Conservation (phyloP, 805 yeast genomes). For the Yamadazyma philogaea region DNA sequence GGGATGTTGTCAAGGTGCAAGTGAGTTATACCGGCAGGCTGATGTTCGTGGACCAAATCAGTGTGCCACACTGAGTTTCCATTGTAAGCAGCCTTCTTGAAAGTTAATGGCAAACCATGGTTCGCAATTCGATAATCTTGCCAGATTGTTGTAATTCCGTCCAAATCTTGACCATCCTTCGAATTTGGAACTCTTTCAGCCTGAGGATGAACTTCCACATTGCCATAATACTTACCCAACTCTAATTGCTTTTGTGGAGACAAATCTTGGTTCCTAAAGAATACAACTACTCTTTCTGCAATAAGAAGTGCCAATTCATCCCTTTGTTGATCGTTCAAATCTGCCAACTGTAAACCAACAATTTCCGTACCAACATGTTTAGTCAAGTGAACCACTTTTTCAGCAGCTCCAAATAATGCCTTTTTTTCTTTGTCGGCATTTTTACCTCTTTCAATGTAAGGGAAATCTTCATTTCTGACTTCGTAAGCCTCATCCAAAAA, state of each 20-base stretch:
- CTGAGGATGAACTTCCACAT: constrained; percentile 28
- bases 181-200: constrained; percentile 20
- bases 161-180: constrained; percentile 13
- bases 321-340: constrained; percentile 24
- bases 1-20: constrained; percentile 40
- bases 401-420: constrained; percentile 27
- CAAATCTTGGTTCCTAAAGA: constrained; percentile 28
- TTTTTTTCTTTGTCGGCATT: constrained; percentile 33
- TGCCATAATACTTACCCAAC: constrained; percentile 25
- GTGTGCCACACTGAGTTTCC: constrained; percentile 33
- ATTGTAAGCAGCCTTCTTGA: constrained; percentile 30
- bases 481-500: constrained; percentile 25
- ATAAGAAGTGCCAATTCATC: constrained; percentile 29
- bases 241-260: constrained; percentile 28
- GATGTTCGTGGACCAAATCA: constrained; percentile 33
- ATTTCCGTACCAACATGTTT: constrained; percentile 28
- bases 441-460: constrained; percentile 24
- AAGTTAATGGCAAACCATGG: constrained; percentile 24
- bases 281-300: constrained; percentile 30
- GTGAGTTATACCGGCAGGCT: constrained; percentile 37
- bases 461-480: constrained; percentile 19
- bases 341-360: constrained; percentile 27
- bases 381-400: constrained; percentile 25
- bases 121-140: constrained; percentile 30
- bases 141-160: constrained; percentile 42